Conservation (phyloP, 768 basidiomycete species). For the Agrocybe praecox region DNA sequence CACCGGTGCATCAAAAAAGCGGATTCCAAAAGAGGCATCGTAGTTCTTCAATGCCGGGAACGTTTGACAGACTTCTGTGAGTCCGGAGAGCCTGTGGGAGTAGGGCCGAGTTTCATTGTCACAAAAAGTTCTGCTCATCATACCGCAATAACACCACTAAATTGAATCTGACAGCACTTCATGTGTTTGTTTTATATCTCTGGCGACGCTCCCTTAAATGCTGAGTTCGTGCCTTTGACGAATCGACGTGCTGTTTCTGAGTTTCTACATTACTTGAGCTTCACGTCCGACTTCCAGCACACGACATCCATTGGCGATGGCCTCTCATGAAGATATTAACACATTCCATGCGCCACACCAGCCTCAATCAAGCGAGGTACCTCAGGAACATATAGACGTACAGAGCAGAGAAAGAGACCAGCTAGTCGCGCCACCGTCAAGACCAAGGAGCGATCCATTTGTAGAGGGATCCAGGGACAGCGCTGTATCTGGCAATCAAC, state of each 20-base stretch:
- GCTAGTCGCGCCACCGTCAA: not conserved
- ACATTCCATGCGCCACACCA: not conserved
- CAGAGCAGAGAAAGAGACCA: not conserved
- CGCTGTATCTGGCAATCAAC: not conserved
- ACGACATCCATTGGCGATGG: too few relatives aligned
- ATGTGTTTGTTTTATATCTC: not conserved
- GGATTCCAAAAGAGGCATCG: constrained; percentile 10
- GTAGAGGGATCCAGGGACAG: not conserved
- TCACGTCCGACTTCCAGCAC: too few relatives aligned
- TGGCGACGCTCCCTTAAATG: too few relatives aligned
- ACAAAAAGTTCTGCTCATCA: not conserved
- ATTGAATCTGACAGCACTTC: not conserved
- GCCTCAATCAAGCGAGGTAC: not conserved
- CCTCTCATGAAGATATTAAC: too few relatives aligned
- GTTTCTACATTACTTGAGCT: too few relatives aligned
- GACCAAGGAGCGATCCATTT: not conserved
- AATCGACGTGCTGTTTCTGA: too few relatives aligned
- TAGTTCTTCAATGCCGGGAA: not conserved
- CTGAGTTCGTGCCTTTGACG: too few relatives aligned
- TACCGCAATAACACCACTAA: constrained; percentile 3
- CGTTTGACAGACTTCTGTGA: not conserved
- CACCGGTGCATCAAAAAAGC: constrained; percentile 14
- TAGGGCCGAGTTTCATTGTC: not conserved
- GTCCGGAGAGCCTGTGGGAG: not conserved
- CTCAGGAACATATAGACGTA: not conserved